Percentiles rank a stretch among this genome's conserved stretches.
These are phyloP conservation scores for Zangia roseola DNA, from an alignment of 768 basidiomycete genomes.

Conservation along the genomic window DNA sequence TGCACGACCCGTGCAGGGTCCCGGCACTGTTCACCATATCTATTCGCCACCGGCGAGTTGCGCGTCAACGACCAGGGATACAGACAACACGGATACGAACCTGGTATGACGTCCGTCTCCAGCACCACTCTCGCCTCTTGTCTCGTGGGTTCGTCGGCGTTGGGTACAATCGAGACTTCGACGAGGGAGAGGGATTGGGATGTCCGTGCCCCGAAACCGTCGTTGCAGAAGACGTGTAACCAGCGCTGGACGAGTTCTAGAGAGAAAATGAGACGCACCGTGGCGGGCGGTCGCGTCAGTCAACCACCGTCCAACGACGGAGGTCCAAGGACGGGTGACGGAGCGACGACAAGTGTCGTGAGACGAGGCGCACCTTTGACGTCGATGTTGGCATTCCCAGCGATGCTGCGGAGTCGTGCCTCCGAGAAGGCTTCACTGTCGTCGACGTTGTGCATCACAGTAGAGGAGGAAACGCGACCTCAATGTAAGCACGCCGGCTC, in stretches of 20 bases:
- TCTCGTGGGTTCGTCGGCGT: slow-evolving; percentile 34
- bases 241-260: slow-evolving; percentile 39
- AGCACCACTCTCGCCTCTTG: slow-evolving; percentile 39
- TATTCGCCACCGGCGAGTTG: slow-evolving; percentile 15
- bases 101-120: slow-evolving; percentile 45
- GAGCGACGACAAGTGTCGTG: too few relatives aligned
- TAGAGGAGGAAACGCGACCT: too few relatives aligned
- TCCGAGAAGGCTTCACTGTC: not conserved
- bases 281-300: too few relatives aligned
- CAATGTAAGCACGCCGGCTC: too few relatives aligned
- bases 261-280: not conserved
- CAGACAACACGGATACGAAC: slow-evolving; percentile 25
- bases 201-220: slow-evolving; percentile 23
- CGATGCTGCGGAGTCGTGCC: not conserved
- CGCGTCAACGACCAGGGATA: not conserved
- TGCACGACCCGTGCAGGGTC: slow-evolving; percentile 42
- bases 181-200: slow-evolving; percentile 15
- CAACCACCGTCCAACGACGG: too few relatives aligned
- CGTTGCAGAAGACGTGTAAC: slow-evolving; percentile 32
- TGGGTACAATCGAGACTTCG: slow-evolving; percentile 42
- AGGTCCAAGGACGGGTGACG: too few relatives aligned
- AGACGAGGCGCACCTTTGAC: slow-evolving; percentile 18
- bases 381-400: slow-evolving; percentile 21
- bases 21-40: slow-evolving; percentile 45
- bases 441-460: too few relatives aligned